These are phyloP conservation scores for Geranium brycei DNA, from an alignment of 345 rosid genomes.

Conservation along the genomic window DNA sequence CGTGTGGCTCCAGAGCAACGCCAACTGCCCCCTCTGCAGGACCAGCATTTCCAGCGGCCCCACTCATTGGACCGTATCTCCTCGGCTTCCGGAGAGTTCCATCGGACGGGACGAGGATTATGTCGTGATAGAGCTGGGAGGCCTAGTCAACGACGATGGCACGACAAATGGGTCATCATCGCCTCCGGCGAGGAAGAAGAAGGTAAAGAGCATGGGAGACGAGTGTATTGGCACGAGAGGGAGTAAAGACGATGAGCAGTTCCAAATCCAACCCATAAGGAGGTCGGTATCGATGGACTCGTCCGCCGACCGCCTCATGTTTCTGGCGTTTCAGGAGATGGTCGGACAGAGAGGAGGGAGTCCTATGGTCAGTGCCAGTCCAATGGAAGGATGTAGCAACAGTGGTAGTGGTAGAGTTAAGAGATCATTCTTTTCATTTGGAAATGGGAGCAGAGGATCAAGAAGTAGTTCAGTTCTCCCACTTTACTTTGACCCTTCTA, in stretches of 20 bases:
- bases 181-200: constrained; percentile 34
- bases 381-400: constrained; percentile 14
- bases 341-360: constrained; percentile 31
- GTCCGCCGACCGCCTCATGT: constrained; percentile 45
- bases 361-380: constrained; percentile 19
- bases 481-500: constrained; percentile 40
- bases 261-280: constrained; percentile 55
- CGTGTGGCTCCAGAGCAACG: constrained; percentile 81
- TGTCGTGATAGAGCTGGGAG: constrained; percentile 60
- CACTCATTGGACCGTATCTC: constrained; percentile 12
- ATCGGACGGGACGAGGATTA: constrained; percentile 43
- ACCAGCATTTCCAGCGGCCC: constrained; percentile 43
- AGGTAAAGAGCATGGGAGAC: constrained; percentile 72
- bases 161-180: constrained; percentile 10
- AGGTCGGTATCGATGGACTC: constrained; percentile 93
- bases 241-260: constrained; percentile 23
- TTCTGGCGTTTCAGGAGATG: constrained; percentile 50
- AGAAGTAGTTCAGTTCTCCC: constrained; percentile 50
- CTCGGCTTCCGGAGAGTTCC: not conserved
- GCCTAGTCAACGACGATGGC: constrained; percentile 6
- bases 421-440: constrained; percentile 63
- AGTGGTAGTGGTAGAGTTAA: constrained; percentile 25
- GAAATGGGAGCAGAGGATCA: constrained; percentile 43
- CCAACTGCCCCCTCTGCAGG: constrained; percentile 83
- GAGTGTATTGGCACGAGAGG: constrained; percentile 64